Conservation (phyloP, 176 grass and related monocot species). For the Aegilops tauschii region DNA sequence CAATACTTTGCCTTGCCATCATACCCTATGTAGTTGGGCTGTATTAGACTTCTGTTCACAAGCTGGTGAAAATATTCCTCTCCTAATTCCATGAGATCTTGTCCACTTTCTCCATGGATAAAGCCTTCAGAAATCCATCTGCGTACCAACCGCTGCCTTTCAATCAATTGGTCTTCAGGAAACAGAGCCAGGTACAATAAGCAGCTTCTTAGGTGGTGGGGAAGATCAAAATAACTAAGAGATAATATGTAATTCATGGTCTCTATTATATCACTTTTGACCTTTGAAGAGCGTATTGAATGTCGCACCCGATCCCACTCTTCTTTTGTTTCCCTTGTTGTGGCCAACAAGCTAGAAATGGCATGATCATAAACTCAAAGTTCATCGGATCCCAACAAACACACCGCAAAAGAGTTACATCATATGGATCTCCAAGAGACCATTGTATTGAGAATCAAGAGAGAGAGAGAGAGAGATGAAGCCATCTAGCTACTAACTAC, state of each 20-base stretch:
- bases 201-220: constrained; percentile 26
- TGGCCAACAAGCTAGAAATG: constrained; percentile 27
- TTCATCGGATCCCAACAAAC: no score
- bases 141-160: background rate
- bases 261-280: background rate
- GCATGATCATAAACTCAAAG: background rate
- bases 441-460: no score
- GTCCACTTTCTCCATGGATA: background rate
- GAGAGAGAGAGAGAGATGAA: no score
- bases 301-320: constrained; percentile 21
- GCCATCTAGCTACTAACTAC: no score
- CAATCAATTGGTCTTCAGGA: constrained; percentile 15
- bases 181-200: constrained; percentile 27
- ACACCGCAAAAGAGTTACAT: no score
- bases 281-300: constrained; percentile 4
- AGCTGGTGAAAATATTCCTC: constrained; percentile 28
- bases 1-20: background rate
- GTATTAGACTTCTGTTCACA: constrained; percentile 30
- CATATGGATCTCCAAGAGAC: no score
- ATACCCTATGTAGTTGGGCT: background rate
- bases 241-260: constrained; percentile 26
- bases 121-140: constrained; percentile 44
- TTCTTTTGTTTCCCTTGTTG: background rate
- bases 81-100: constrained; percentile 4
- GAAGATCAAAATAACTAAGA: constrained; percentile 32